Conservation (phyloP, 1,139 yeast genomes). For the Pichia sp. region DNA sequence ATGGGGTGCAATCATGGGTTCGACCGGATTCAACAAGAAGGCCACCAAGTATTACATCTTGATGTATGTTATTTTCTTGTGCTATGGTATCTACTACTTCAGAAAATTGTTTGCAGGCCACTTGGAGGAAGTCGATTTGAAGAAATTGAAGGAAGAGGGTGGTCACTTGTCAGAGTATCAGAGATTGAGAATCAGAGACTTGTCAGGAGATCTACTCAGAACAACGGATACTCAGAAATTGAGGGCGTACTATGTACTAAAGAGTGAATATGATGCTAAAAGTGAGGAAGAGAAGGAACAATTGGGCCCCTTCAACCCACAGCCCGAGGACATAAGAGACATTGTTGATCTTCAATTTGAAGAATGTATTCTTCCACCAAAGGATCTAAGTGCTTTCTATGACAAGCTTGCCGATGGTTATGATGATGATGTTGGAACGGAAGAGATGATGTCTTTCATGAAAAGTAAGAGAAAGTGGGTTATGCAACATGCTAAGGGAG, state of each 20-base stretch:
- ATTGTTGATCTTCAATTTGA: constrained; percentile 23
- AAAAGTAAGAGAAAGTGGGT: constrained; percentile 81
- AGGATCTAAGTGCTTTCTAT: constrained; percentile 79
- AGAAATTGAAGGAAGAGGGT: constrained; percentile 39
- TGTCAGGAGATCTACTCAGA: constrained; percentile 34
- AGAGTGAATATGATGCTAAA: constrained; percentile 40
- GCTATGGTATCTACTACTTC: constrained; percentile 61
- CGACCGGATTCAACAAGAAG: constrained; percentile 37
- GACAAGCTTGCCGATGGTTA: constrained; percentile 74
- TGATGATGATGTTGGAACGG: constrained; percentile 78
- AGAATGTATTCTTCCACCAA: constrained; percentile 47
- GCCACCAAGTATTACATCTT: constrained; percentile 51
- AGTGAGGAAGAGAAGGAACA: constrained; percentile 23
- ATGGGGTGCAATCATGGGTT: constrained; percentile 42
- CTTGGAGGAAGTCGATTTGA: constrained; percentile 44
- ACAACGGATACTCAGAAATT: constrained; percentile 40
- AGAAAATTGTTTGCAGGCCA: constrained; percentile 61
- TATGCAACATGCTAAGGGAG: constrained; percentile 74
- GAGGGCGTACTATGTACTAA: constrained; percentile 39
- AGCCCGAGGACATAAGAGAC: constrained; percentile 36
- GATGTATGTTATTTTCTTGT: constrained; percentile 47
- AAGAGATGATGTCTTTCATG: constrained; percentile 76
- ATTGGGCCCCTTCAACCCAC: constrained; percentile 24
- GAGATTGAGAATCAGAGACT: constrained; percentile 49
- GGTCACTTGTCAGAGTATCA: constrained; percentile 53